Percentiles rank a stretch among this genome's conserved stretches.
These are phyloP conservation scores for Pascua sp. DNA, from an alignment of 1,284 basidiomycete species.

Conservation along the genomic window DNA sequence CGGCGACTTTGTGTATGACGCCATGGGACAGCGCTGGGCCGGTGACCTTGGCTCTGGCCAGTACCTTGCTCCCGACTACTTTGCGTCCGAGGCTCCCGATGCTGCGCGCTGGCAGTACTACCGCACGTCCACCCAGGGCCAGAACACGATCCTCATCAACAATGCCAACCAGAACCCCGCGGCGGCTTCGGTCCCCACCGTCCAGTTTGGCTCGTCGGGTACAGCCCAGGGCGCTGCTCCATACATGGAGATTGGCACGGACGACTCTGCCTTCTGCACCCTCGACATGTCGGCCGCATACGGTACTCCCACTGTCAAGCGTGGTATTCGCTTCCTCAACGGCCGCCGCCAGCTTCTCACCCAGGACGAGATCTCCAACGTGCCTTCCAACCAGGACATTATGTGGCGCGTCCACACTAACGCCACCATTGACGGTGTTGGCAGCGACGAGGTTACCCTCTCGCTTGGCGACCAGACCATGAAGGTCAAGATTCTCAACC, in stretches of 20 bases:
- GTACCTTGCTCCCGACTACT: constrained; percentile 71
- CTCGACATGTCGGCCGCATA: constrained; percentile 79
- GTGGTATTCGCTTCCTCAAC: constrained; percentile 86
- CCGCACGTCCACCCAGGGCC: constrained; percentile 92
- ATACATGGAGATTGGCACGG: constrained; percentile 56
- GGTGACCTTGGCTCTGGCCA: constrained; percentile 90
- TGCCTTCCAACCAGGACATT: constrained; percentile 52
- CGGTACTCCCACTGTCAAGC: constrained; percentile 57
- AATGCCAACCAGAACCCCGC: constrained; percentile 74
- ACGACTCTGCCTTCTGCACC: constrained; percentile 79
- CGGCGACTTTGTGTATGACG: constrained; percentile 94
- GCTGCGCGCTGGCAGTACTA: constrained; percentile 83
- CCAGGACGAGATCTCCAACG: constrained; percentile 74
- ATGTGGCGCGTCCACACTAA: constrained; percentile 96
- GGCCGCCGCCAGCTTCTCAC: constrained; percentile 83
- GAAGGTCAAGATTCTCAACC: constrained; percentile 56
- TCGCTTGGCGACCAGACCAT: constrained; percentile 60
- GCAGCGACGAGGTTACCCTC: constrained; percentile 54
- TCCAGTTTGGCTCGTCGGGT: constrained; percentile 58
- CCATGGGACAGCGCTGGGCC: constrained; percentile 89
- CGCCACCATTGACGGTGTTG: constrained; percentile 46
- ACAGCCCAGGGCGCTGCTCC: constrained; percentile 73
- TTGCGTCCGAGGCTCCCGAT: constrained; percentile 64
- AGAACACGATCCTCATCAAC: constrained; percentile 87
- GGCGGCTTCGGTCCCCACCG: constrained; percentile 62